Evolutionary conservation across 2,329 filamentous ascomycete genomes (phyloP), one percentile per base, ranked within the genome.

Genomic region (Alternaria panax): DNA sequence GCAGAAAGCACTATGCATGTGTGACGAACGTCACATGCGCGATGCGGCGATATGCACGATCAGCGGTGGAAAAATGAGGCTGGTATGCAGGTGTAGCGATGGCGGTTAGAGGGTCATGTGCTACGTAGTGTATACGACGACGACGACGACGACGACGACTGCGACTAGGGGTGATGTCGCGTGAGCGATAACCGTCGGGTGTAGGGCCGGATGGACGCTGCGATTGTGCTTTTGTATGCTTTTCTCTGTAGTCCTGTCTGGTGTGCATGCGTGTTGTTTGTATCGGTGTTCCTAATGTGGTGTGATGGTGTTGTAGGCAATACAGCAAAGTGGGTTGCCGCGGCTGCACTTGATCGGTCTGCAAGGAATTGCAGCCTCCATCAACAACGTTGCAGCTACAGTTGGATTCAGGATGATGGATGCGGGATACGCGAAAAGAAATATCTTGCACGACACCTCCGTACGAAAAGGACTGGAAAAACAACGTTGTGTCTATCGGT

Each of bases 81-180:
- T 52, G 40, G 14, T 36, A 27, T 57, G 54, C 54, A 57, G 48
- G 54, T 57, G 38, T 46, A 57, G 47, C 48, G 40, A 55, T 38
- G 53, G 14, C 22, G 41, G 41, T 46, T 38, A 57, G 20, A 34
- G 24, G 30, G 45, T 51, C 48, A 51, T 51, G 48, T 51, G 48
- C 38, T 51, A 41, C 34, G 34, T 34, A 24, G 45, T 30, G 30
- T 34, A 16, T 16, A 34, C 28, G 45, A 34, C 20, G 5, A 47
- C 18, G 12, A 34, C 45, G 2, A 28, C 42, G n/a, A n/a, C n/a
- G n/a, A n/a, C n/a, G n/a, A 34, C 45, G 45, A 34, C 20, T 2
- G 30, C 45, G 28, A 34, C 45, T 3, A 34, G 28, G 28, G 45
- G 45, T 48, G 28, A 18, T 34, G 5, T 48, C 45, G 45, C 45